Base-by-base conservation (phyloP, 2,329 filamentous ascomycete species). In the Xylariaceae sp. region DNA sequence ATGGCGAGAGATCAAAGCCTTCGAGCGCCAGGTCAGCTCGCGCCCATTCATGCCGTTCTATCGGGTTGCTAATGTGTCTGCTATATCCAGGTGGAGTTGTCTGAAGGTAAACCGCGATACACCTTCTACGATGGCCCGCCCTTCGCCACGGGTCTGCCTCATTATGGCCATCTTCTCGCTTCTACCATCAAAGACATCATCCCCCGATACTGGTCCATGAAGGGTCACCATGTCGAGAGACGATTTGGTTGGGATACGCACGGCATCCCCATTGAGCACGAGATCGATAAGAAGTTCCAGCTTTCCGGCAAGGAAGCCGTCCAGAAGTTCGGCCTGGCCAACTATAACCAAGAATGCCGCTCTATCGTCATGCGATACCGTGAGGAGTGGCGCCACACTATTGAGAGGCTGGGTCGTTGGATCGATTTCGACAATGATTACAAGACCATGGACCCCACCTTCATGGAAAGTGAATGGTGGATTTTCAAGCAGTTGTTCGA, bases 381-480 rank as follows among this genome's bases (percentile, higher is more conserved):
- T 10, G 72, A 79, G 15, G 92, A 96, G 70, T 97, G 92, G 92
- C 83, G 90, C 65, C 76, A 84, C 59, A 95, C 90, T 22, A 88
- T 96, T 64, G 90, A 95, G 67, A 80, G 92, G 57, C 74, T 97
- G 39, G 92, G 92, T 53, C 86, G 92, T 54, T 97, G 92, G 92
- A 94, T 96, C 65, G 92, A 96, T 72, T 96, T 97, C 64, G 92
- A 97, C 72, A 94, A 95, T 65, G 90, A 96, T 70, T 96, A 95
- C 78, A 96, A 87, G 86, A 96, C 90, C 34, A 96, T 96, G 90
- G 87, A 97, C 70, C 80, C 86, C n/a, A 85, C 78, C 18, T 97
- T 95, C 74, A 97, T 96, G 92, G 92, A 96, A 75, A 87, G 88
- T 0, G 84, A 89, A 61, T 97, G 92, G 92, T 96, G 92, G 92